Evolutionary conservation across 1,284 basidiomycete genomes (phyloP), one percentile per base, ranked within the genome.

Genomic region (Puccinia sorghi): DNA sequence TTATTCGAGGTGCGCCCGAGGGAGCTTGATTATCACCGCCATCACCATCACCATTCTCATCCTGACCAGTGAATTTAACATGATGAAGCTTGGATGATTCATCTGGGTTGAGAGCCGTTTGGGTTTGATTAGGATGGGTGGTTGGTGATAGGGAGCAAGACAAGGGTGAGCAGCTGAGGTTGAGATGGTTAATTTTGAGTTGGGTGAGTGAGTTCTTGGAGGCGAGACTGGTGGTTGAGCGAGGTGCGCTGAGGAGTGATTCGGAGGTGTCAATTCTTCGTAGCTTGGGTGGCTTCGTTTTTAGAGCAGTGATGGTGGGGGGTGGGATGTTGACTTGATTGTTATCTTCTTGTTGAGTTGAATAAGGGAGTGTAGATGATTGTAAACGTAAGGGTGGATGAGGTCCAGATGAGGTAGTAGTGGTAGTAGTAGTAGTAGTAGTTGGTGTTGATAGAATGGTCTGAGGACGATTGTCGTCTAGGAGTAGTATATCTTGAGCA

Each of bases 221-320:
- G 27, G 48, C 20, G 7, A 67, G 43, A 48, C 64, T 48, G 64
- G 64, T 22, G 43, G 32, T 27, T 12, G 61, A 56, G 13, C 73
- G 61, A 50, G 72, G 56, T 25, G 73, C 46, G 37, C 73, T 25
- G 13, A 76, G 59, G 41, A 43, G 22, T 2, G 63, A 66, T 67
- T 76, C 73, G 27, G 73, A 76, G 27, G 73, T 76, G n/a, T 76
- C 73, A 11, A 76, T 76, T 37, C 63, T 66, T 27, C 73, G 46
- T 7, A 76, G 52, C 17, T 76, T 76, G 46, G 73, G 73, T 22
- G 73, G 73, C 52, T 76, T 76, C 12, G 17, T 39, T 39, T 67
- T 76, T 27, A 39, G 20, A 32, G 6, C n/a, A 17, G 39, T 72
- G 43, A 59, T 41, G 37, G 13, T 66, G 63, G n/a, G 63, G 32